A percentile compares a stretch with the other conserved stretches of the same genome.
Evolutionary conservation across 345 rosid genomes (phyloP).

Genomic region (Aegle marmelos): DNA sequence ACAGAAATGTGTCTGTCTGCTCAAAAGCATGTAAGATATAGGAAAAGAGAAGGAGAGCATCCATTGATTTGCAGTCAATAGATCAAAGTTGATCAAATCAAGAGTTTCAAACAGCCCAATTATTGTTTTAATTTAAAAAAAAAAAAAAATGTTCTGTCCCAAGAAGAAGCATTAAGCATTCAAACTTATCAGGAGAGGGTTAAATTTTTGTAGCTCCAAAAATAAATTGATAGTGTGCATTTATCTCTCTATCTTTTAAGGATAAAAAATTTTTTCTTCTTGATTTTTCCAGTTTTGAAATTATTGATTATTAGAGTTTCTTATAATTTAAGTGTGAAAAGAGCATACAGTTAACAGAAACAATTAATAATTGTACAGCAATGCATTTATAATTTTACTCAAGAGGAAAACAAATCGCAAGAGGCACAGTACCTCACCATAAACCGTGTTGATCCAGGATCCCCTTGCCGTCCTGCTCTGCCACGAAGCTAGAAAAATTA

Average conservation of each 20-base stretch:
- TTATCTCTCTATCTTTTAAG: not conserved
- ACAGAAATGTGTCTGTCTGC: not conserved
- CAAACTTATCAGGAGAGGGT: not conserved
- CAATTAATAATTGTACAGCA: not conserved
- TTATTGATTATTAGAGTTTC: not conserved
- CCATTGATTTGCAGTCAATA: not conserved
- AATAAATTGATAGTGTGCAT: no score
- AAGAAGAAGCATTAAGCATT: not conserved
- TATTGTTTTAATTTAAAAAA: no score
- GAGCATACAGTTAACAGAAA: not conserved
- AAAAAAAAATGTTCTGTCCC: no score
- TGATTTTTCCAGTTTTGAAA: not conserved
- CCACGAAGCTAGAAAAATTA: conserved; percentile 79
- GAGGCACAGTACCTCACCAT: conserved; percentile 74
- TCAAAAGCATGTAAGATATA: not conserved
- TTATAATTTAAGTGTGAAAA: not conserved
- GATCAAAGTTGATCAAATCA: not conserved
- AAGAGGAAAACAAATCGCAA: conserved; percentile 1
- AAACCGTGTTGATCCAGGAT: conserved; percentile 95
- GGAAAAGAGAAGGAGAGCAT: not conserved
- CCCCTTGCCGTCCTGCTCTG: conserved; percentile 98
- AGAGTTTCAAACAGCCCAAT: not conserved
- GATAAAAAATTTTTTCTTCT: not conserved
- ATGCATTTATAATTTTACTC: not conserved
- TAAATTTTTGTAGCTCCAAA: not conserved